Conservation (phyloP, 2,329 filamentous ascomycete genomes). For the Colletotrichum trifolii region DNA sequence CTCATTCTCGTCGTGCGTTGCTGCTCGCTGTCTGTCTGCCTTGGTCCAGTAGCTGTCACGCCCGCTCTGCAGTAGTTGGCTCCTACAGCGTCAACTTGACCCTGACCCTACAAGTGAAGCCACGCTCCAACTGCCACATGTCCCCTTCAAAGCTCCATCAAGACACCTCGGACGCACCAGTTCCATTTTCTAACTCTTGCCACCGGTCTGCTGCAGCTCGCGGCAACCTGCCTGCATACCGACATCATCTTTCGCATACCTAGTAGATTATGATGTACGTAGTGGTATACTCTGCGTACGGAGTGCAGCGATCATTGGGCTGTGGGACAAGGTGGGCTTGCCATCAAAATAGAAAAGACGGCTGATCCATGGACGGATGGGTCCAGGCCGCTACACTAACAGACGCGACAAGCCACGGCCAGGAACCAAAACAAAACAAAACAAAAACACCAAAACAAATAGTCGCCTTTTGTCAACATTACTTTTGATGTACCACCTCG, state of each 20-base stretch:
- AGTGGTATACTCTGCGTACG: too few species aligned
- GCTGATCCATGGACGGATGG: constrained; percentile 30
- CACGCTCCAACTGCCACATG: constrained; percentile 34
- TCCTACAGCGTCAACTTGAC: constrained; percentile 24
- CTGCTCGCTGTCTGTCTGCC: constrained; percentile 18
- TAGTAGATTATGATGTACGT: too few species aligned
- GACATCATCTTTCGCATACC: constrained; percentile 1
- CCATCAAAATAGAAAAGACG: constrained; percentile 30
- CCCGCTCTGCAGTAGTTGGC: constrained; percentile 24
- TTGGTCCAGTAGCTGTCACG: constrained; percentile 12
- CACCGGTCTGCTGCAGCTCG: constrained; percentile 5
- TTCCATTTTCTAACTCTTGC: constrained; percentile 11
- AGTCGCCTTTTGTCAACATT: constrained; percentile 15
- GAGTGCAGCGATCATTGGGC: constrained; percentile 11
- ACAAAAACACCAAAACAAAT: constrained; percentile 24
- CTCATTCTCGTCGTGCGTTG: constrained; percentile 1
- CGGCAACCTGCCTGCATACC: background rate
- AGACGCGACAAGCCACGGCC: constrained; percentile 36
- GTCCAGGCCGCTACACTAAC: constrained; percentile 28
- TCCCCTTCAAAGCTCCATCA: constrained; percentile 20
- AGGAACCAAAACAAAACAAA: constrained; percentile 36
- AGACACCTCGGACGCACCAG: constrained; percentile 9
- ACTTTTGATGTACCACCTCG: background rate
- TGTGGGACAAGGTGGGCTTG: constrained; percentile 25
- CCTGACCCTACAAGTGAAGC: constrained; percentile 17